phyloP scores from a whole-genome alignment of 768 basidiomycete genomes.

The Phlebiopsis gigantea region DNA sequence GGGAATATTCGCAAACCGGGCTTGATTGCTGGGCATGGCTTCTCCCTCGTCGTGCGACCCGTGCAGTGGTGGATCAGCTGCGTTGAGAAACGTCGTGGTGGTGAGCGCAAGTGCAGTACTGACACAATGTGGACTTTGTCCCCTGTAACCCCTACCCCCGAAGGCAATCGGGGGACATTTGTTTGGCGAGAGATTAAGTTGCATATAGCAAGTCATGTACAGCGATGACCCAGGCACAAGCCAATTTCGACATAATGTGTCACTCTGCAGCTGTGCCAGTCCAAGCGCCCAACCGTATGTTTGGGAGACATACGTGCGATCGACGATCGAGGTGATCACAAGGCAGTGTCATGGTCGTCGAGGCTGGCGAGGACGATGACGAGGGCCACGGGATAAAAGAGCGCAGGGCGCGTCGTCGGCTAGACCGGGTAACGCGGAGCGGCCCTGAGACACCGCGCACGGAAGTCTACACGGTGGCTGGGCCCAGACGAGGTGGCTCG shows the following conservation, averaged over 20 bases:
- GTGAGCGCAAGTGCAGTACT: not conserved
- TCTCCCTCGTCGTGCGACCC: too few species aligned
- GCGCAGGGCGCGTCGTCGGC: not conserved
- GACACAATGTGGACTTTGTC: not conserved
- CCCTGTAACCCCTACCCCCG: not conserved
- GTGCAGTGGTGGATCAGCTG: too few species aligned
- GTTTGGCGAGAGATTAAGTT: not conserved
- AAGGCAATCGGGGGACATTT: not conserved
- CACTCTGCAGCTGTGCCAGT: not conserved
- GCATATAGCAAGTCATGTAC: too few species aligned
- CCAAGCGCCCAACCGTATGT: not conserved
- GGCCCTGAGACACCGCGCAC: not conserved
- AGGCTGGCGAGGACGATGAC: not conserved
- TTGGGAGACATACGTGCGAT: not conserved
- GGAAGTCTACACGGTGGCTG: not conserved
- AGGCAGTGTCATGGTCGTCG: not conserved
- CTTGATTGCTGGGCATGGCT: too few species aligned
- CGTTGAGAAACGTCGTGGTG: not conserved
- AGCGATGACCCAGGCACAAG: too few species aligned
- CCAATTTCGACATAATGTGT: not conserved
- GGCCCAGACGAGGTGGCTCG: not conserved
- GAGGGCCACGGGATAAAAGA: not conserved
- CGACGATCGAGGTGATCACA: not conserved
- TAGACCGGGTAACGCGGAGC: not conserved
- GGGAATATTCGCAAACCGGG: too few species aligned